Percentiles rank a stretch among this genome's conserved stretches.
Conservation (phyloP, 108 stramenopile genomes). For the Mediolabrus comicus region DNA sequence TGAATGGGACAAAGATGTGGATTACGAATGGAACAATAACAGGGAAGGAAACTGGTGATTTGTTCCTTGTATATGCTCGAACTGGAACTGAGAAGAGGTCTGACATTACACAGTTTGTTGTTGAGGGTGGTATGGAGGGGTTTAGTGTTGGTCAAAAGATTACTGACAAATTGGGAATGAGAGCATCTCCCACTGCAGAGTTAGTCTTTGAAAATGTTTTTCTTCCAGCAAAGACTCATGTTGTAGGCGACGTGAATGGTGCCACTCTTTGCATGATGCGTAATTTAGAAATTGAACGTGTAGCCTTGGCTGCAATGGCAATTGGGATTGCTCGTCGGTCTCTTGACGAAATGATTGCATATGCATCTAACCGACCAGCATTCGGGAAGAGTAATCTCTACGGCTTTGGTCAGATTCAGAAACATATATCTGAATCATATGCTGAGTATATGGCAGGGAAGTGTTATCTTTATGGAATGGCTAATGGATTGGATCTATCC, state of each 20-base stretch:
- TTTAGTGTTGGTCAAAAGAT: constrained; percentile 95
- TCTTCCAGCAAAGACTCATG: constrained; percentile 71
- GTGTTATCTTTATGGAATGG: constrained; percentile 88
- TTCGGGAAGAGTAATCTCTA: constrained; percentile 87
- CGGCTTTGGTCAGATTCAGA: constrained; percentile 95
- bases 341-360: constrained; percentile 91
- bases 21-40: constrained; percentile 98
- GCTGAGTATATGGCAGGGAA: constrained; percentile 97
- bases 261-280: constrained; percentile 98
- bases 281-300: constrained; percentile 97
- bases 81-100: constrained; percentile 70
- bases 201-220: constrained; percentile 96
- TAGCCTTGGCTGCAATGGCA: constrained; percentile 96
- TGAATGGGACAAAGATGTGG: constrained; percentile 99
- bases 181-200: constrained; percentile 94
- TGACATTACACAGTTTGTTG: constrained; percentile 91
- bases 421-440: constrained; percentile 91
- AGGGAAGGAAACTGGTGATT: constrained; percentile 87
- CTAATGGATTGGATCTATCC: constrained; percentile 81
- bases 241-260: constrained; percentile 90
- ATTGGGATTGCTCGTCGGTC: constrained; percentile 91
- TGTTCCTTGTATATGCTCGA: constrained; percentile 95
- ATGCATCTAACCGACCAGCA: constrained; percentile 87
- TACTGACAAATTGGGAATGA: constrained; percentile 93
- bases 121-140: constrained; percentile 96